Conservation (phyloP, 768 basidiomycete species). For the Clavaria fumosa region DNA sequence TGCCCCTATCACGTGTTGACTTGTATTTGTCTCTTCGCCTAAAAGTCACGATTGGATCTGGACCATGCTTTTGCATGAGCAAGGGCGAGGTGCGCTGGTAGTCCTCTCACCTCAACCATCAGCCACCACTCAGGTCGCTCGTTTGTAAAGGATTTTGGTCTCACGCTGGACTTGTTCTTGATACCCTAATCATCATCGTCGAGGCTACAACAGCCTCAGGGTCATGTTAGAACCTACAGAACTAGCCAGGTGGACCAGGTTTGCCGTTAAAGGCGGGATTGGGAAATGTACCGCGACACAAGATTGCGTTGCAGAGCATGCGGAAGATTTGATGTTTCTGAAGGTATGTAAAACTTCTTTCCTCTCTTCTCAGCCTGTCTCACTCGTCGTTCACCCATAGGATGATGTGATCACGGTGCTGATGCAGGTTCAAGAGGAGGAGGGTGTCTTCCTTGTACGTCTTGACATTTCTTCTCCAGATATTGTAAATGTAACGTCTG, state of each 20-base stretch:
- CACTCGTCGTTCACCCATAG: slow-evolving; percentile 20
- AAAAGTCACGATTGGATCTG: too few species aligned
- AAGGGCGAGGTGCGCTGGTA: too few species aligned
- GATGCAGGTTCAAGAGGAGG: slow-evolving; percentile 44
- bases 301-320: slow-evolving; percentile 61
- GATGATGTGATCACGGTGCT: slow-evolving; percentile 69
- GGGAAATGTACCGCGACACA: slow-evolving; percentile 59
- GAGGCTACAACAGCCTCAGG: too few species aligned
- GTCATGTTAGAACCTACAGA: slow-evolving; percentile 67
- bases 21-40: too few species aligned
- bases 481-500: not conserved
- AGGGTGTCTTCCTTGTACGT: slow-evolving; percentile 49
- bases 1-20: too few species aligned
- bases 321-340: slow-evolving; percentile 77
- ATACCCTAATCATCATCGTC: too few species aligned
- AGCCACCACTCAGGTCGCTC: too few species aligned
- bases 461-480: slow-evolving; percentile 1
- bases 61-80: too few species aligned
- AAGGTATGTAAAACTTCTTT: slow-evolving; percentile 43
- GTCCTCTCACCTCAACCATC: too few species aligned
- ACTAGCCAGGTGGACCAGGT: slow-evolving; percentile 68
- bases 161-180: too few species aligned
- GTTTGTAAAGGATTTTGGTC: too few species aligned
- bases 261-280: slow-evolving; percentile 75
- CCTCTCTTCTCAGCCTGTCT: slow-evolving; percentile 2